Base-by-base conservation (phyloP, 1,139 yeast genomes). In the Hansenula sp. region DNA sequence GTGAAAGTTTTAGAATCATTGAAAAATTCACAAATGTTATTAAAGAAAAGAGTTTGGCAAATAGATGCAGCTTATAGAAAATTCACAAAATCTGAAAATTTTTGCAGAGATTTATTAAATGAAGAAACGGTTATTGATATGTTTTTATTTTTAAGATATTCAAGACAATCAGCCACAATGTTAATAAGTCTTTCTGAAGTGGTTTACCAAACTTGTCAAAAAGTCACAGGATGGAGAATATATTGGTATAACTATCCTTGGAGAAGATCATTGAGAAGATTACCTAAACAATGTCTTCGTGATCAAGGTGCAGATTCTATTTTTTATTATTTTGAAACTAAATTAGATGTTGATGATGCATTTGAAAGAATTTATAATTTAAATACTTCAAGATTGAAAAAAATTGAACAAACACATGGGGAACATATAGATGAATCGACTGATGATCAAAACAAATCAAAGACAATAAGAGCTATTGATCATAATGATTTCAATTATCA, bases 301-400 rank as follows among this genome's bases (percentile, higher is more conserved):
- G 78, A 73, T 51, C 67, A 70, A 43, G 78, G 78, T 21, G 71
- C 73, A 2, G 67, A 67, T 29, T 61, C 65, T 18, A 67, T 70
- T 6, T 60, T 65, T 20, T 64, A 66, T 37, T 72, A 70, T 44
- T 62, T 61, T 42, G 72, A 68, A 39, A 62, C 70, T 2, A 65
- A 66, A 39, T 41, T 57, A 13, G 77, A 70, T 38, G 75, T 75
- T 8, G 77, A 72, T 38, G 75, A 73, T 36, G 66, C 71, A 1
- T 69, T 72, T 45, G 75, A 71, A 41, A 64, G 65, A 42, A 57
- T 66, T 8, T 65, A 65, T 48, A 62, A 66, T 45, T 47, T 66
- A 19, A 68, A 68, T 44, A 67, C 74, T 0, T 68, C 75, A 2
- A 57, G 61, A 35, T 61, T 56, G 38, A 48, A 52, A 24, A 13